phyloP scores from a whole-genome alignment of 192 early-diverging fungal genomes.

The Coemansia sp. region DNA sequence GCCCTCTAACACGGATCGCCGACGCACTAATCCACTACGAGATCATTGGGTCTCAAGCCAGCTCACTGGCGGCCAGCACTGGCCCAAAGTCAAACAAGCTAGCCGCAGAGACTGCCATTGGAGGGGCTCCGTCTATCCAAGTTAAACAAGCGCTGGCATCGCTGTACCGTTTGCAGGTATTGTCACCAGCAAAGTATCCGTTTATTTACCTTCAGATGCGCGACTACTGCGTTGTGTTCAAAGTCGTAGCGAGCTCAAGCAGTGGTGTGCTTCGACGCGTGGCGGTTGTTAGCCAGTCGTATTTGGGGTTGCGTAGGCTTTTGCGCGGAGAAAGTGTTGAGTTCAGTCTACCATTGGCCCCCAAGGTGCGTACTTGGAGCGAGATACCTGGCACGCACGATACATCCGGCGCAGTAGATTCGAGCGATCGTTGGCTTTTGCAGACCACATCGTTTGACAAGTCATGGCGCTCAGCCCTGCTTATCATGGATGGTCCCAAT shows the following conservation, averaged over 20 bases:
- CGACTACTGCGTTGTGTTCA: slow-evolving; percentile 39
- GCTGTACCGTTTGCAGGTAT: slow-evolving; percentile 21
- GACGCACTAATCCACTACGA: slow-evolving; percentile 40
- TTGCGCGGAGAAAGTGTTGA: slow-evolving; percentile 18
- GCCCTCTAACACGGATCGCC: slow-evolving; percentile 19
- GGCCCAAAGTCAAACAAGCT: background rate
- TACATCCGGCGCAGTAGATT: background rate
- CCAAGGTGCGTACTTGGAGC: slow-evolving; percentile 29
- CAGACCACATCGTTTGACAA: slow-evolving; percentile 32
- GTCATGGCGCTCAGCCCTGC: slow-evolving; percentile 36
- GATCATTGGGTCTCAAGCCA: background rate
- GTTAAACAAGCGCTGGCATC: slow-evolving; percentile 34
- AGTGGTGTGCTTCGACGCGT: slow-evolving; percentile 14
- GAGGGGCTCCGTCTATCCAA: slow-evolving; percentile 1
- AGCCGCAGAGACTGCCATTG: background rate
- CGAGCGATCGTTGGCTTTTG: slow-evolving; percentile 9
- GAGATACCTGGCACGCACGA: slow-evolving; percentile 15
- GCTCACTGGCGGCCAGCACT: background rate
- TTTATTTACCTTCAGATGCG: slow-evolving; percentile 36
- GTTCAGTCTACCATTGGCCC: slow-evolving; percentile 42
- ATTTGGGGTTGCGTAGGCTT: slow-evolving; percentile 31
- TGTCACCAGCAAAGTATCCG: slow-evolving; percentile 26
- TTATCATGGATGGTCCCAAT: slow-evolving; percentile 26
- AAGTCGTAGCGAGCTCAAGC: background rate
- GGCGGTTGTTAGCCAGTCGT: slow-evolving; percentile 36